phyloP scores from a whole-genome alignment of 1,139 yeast genomes.

The Maudiozyma humilis region DNA sequence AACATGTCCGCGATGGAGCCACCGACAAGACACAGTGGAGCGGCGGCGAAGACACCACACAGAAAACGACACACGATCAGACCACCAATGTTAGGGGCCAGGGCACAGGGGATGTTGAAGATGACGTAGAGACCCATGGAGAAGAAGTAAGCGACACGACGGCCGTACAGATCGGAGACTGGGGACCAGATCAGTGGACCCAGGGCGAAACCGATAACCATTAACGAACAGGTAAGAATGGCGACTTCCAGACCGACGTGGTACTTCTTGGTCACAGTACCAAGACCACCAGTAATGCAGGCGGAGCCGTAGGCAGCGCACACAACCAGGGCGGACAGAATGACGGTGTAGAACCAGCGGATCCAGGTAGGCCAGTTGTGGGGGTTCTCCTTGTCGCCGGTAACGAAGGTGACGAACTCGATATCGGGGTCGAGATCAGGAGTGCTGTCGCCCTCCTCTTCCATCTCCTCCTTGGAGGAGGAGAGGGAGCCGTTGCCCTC shows the following conservation, averaged over 20 bases:
- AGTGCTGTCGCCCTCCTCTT: conserved; percentile 17
- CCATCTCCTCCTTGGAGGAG: conserved; percentile 10
- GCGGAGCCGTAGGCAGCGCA: conserved; percentile 89
- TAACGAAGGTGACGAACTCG: conserved; percentile 71
- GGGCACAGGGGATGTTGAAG: conserved; percentile 83
- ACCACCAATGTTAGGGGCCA: conserved; percentile 76
- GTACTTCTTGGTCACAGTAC: conserved; percentile 53
- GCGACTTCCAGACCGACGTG: conserved; percentile 72
- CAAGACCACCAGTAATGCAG: conserved; percentile 77
- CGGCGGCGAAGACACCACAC: conserved; percentile 79
- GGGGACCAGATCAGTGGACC: conserved; percentile 94
- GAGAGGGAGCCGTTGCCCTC: conserved; percentile 9
- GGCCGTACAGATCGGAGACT: conserved; percentile 73
- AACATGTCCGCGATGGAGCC: conserved; percentile 85
- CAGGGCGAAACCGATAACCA: conserved; percentile 82
- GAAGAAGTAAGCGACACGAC: conserved; percentile 74
- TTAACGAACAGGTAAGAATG: conserved; percentile 67
- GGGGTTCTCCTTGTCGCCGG: conserved; percentile 79
- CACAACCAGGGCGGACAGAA: conserved; percentile 62
- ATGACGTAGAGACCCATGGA: conserved; percentile 67
- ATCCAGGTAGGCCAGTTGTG: conserved; percentile 59
- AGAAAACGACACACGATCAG: conserved; percentile 72
- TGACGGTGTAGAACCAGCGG: conserved; percentile 63
- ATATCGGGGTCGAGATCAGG: conserved; percentile 51
- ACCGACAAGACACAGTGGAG: conserved; percentile 80